Base-by-base conservation (phyloP, 805 yeast genomes). In the Ogataea trehalophila region DNA sequence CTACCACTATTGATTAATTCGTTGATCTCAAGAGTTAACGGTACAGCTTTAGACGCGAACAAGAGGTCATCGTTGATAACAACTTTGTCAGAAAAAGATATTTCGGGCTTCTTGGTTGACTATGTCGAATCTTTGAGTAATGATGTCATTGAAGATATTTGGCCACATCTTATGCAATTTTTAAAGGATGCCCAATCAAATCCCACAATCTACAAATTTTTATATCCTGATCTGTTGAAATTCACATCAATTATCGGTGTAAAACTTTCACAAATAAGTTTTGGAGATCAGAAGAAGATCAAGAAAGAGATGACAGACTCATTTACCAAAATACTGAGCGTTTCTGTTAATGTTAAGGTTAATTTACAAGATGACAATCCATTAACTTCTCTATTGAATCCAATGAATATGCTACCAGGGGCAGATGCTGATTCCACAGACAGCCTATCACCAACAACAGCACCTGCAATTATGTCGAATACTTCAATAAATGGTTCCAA, bases 101-200 rank as follows among this genome's bases (percentile, higher is more conserved):
- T 85, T 13, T 69, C 80, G 2, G 55, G 58, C 1, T 86, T 87
- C 59, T 63, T 90, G 48, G 72, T 80, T 7, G 69, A 67, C 0
- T 94, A 92, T 61, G 68, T 84, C 20, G 67, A 67, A 5, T 75
- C 90, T 0, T 68, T 91, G 37, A 95, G 87, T 53, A 76, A 75
- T 51, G 95, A 89, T 56, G 80, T 87, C 0, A 70, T 89, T 42
- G 90, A 85, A 49, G 98, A 92, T 48, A 75, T 90, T 17, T 92
- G 90, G 83, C 63, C 64, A 9, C 77, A 75, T 20, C 68, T 83
- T 33, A 67, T 79, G 23, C 61, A 63, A 2, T 90, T 87, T 53
- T 69, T 87, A 54, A 82, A 74, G 52, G 89, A 82, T 5, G 76
- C 81, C 0, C 54, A 73, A 31, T 63, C 75, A 3, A 77, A 79